These are phyloP conservation scores for Oryza punctata DNA, from an alignment of 176 grass and related monocot species.

Conservation along the genomic window DNA sequence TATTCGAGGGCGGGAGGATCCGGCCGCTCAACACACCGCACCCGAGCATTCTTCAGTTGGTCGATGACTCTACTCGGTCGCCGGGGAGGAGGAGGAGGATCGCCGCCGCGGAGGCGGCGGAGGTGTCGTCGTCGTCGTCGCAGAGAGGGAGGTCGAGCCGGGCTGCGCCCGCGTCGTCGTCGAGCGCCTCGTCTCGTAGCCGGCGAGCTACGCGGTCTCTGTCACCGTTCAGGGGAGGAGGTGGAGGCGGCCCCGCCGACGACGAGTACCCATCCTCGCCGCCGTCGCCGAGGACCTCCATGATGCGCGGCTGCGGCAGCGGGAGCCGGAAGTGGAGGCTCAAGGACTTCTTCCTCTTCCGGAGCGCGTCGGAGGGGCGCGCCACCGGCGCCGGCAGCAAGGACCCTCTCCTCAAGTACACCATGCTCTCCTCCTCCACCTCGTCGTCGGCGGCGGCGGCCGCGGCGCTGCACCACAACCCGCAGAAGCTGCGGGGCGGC, in stretches of 20 bases:
- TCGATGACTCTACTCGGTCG: conserved; percentile 21
- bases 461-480: neutral
- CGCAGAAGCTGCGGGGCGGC: conserved; percentile 15
- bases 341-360: conserved; percentile 89
- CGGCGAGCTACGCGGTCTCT: conserved; percentile 59
- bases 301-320: conserved; percentile 62
- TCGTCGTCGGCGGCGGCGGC: neutral
- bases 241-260: conserved; percentile 15
- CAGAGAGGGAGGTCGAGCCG: conserved; percentile 46
- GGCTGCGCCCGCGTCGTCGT: neutral
- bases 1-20: conserved; percentile 96
- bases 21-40: conserved; percentile 61
- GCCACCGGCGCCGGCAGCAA: conserved; percentile 63
- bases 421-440: conserved; percentile 42
- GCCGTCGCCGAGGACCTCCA: conserved; percentile 36
- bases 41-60: neutral
- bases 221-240: conserved; percentile 58
- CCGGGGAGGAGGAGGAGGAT: conserved; percentile 15
- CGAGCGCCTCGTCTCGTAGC: neutral
- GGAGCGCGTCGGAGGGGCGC: conserved; percentile 90
- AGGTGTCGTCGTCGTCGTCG: neutral
- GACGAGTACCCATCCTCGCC: conserved; percentile 42
- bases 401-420: conserved; percentile 77
- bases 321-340: conserved; percentile 84
- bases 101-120: neutral